Evolutionary conservation across 768 basidiomycete genomes (phyloP), one percentile per base, ranked within the genome.

Genomic region (Pluteus cervinus): DNA sequence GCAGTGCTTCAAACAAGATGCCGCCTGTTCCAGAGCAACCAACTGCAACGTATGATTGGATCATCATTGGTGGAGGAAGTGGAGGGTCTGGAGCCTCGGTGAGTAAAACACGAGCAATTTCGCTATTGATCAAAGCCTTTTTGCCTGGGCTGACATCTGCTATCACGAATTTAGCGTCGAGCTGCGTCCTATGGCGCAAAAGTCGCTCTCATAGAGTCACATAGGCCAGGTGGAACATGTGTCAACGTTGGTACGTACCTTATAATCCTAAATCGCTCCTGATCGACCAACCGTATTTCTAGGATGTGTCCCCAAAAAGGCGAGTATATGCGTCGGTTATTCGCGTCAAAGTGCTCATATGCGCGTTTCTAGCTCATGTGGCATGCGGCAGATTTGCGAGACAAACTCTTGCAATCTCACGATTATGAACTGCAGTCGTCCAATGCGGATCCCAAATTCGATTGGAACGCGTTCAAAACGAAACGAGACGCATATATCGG

Each of bases 301-400:
- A 87, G 90, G 91, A 51, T 97, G 94, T 65, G 91, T 99, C 4
- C 96, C 96, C 11, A 99, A 99, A 67, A 99, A 96, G 71, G 90
- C 79, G 34, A 33, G 18, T 6, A 32, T 14, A 39, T n/a, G n/a
- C n/a, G n/a, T n/a, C n/a, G n/a, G 64, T 49, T 14, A 33, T 30
- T 24, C 22, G 11, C 22, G 8, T 29, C 18, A 12, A 23, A 17
- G 11, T 24, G 29, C 35, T 18, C 33, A 1, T 29, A 39, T 30
- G 25, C 37, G 16, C 29, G 3, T 6, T 22, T 41, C 37, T 40
- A 94, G 89, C 81, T 99, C 39, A 98, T 98, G 94, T 99, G 94
- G 94, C 85, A 92, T 45, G 89, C 90, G 26, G 86, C 88, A 18
- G 89, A 93, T 61, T 65, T 90, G 40, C 81, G 84, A 21, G 93